Evolutionary conservation across 108 stramenopile genomes (phyloP).

Genomic region (Parietichytrium sp.): DNA sequence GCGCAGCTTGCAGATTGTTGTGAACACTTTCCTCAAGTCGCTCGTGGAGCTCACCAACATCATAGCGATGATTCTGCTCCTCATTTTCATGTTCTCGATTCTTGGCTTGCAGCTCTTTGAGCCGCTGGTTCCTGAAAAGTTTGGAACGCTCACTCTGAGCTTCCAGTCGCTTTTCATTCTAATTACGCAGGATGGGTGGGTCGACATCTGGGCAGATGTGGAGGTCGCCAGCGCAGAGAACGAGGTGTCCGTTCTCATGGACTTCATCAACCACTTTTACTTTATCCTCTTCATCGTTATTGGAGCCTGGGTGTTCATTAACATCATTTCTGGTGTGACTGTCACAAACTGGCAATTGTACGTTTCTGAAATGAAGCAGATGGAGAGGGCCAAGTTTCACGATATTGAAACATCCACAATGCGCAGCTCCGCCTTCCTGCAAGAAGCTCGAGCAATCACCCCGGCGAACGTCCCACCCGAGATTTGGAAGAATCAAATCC

Average conservation of each 20-base stretch:
- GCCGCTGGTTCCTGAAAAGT: neutral
- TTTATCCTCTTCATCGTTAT: neutral
- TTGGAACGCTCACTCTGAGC: neutral
- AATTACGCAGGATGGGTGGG: conserved; percentile 34
- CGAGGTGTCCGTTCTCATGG: neutral
- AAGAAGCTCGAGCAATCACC: neutral
- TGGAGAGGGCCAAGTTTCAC: conserved; percentile 13
- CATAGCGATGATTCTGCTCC: conserved; percentile 33
- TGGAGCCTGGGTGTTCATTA: conserved; percentile 26
- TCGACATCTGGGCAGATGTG: neutral
- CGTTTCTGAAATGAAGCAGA: neutral
- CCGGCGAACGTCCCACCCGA: neutral
- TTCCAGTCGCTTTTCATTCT: neutral
- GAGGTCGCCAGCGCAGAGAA: neutral
- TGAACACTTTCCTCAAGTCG: conserved; percentile 1
- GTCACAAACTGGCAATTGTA: conserved; percentile 23
- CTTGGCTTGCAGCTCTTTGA: conserved; percentile 12
- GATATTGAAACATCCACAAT: neutral
- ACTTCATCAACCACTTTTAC: neutral
- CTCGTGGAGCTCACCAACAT: conserved; percentile 37
- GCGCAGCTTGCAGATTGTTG: conserved; percentile 5
- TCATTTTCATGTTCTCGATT: conserved; percentile 34
- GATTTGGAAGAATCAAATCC: conserved; percentile 15
- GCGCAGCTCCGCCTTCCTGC: neutral
- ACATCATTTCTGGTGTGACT: conserved; percentile 34